phyloP scores from a whole-genome alignment of 1,284 basidiomycete species.

The Rugosomyces carneus region DNA sequence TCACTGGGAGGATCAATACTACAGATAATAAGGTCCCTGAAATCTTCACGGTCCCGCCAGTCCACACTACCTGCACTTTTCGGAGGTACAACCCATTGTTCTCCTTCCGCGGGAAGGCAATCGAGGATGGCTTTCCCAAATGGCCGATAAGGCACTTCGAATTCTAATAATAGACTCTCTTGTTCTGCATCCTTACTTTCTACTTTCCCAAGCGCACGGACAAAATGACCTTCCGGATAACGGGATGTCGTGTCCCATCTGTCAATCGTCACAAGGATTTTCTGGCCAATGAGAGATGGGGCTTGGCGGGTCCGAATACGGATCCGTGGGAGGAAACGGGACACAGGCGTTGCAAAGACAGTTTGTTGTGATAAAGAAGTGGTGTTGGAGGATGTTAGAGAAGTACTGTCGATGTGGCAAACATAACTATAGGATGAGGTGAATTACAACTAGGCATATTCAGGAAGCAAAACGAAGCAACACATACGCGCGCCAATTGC shows the following conservation, averaged over 20 bases:
- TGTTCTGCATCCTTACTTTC: constrained; percentile 97
- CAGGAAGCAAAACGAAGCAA: neutral
- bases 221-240: constrained; percentile 97
- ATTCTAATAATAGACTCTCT: constrained; percentile 91
- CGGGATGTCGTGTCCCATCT: constrained; percentile 83
- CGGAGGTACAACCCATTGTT: constrained; percentile 88
- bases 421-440: constrained; percentile 72
- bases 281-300: constrained; percentile 82
- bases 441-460: too few species aligned
- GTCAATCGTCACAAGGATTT: constrained; percentile 95
- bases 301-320: constrained; percentile 94
- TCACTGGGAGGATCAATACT: constrained; percentile 94
- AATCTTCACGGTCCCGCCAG: constrained; percentile 88
- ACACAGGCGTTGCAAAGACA: constrained; percentile 93
- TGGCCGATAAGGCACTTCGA: constrained; percentile 93
- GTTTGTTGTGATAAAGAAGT: constrained; percentile 87
- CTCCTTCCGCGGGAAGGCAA: constrained; percentile 88
- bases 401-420: constrained; percentile 90
- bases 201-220: constrained; percentile 85
- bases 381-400: constrained; percentile 72
- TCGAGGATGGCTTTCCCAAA: constrained; percentile 93
- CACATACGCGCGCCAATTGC: constrained; percentile 89
- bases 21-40: constrained; percentile 85
- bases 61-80: constrained; percentile 45
- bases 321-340: constrained; percentile 89